Evolutionary conservation across 257 asterid species (phyloP).

Genomic region (Nicotiana benthamiana): DNA sequence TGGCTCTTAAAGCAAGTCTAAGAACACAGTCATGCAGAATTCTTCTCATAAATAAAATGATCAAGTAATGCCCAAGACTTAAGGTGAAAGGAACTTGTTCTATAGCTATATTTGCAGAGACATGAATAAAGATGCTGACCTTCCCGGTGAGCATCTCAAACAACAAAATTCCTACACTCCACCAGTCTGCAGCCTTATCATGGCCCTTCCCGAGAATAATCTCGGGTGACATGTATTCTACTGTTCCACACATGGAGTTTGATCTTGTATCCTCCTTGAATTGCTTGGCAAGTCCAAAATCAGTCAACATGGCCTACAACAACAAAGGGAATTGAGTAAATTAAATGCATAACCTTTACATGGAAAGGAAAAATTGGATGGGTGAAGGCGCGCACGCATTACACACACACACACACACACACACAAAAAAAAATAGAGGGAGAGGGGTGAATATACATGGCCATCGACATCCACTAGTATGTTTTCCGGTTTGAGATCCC

Average conservation of each 20-base stretch:
- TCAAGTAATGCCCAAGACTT: background rate
- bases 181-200: constrained; percentile 68
- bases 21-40: background rate
- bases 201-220: constrained; percentile 66
- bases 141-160: constrained; percentile 23
- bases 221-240: constrained; percentile 69
- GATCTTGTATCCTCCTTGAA: constrained; percentile 41
- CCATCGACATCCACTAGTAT: constrained; percentile 62
- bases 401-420: background rate
- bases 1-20: background rate
- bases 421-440: background rate
- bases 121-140: background rate
- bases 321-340: background rate
- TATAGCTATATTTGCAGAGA: background rate
- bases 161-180: constrained; percentile 43
- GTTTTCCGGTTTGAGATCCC: constrained; percentile 69
- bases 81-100: background rate
- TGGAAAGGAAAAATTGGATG: background rate
- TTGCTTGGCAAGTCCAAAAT: constrained; percentile 62
- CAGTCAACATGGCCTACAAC: constrained; percentile 32
- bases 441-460: constrained; percentile 35
- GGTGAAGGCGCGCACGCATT: background rate
- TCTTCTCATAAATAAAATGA: background rate
- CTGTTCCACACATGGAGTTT: constrained; percentile 59
- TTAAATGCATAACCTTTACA: constrained; percentile 28